Evolutionary conservation across 2,329 filamentous ascomycete genomes (phyloP).

Genomic region (Furcasterigmium sp.): DNA sequence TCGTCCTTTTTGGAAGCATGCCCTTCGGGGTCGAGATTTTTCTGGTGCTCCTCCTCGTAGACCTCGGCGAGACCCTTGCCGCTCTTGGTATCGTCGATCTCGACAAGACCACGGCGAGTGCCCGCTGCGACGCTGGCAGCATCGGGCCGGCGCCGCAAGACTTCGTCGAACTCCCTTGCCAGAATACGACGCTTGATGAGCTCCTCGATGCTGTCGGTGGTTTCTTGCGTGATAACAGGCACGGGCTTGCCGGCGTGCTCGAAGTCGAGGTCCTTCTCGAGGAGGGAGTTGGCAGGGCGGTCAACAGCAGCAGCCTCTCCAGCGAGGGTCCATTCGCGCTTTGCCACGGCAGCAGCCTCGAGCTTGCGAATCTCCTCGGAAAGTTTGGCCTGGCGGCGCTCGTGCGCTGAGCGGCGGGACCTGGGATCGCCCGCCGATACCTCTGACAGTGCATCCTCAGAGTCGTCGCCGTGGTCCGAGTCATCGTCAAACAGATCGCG

Average conservation of each 20-base stretch:
- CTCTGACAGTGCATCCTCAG: slow-evolving; percentile 59
- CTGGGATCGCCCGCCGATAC: slow-evolving; percentile 64
- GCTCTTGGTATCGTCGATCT: slow-evolving; percentile 83
- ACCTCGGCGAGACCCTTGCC: slow-evolving; percentile 83
- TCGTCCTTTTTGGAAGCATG: slow-evolving; percentile 80
- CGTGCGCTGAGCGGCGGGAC: slow-evolving; percentile 76
- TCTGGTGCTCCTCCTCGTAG: slow-evolving; percentile 89
- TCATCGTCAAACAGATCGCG: slow-evolving; percentile 85
- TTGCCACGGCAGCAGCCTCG: slow-evolving; percentile 82
- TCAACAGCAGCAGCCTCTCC: slow-evolving; percentile 82
- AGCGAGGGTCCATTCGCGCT: slow-evolving; percentile 83
- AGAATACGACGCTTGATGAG: slow-evolving; percentile 92
- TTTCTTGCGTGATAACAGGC: slow-evolving; percentile 85
- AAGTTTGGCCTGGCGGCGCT: slow-evolving; percentile 79
- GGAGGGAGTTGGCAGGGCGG: slow-evolving; percentile 82
- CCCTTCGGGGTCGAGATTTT: slow-evolving; percentile 67
- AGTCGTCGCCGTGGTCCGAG: slow-evolving; percentile 55
- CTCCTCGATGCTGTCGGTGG: slow-evolving; percentile 86
- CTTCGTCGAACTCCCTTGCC: slow-evolving; percentile 86
- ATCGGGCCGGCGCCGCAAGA: slow-evolving; percentile 75
- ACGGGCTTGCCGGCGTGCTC: slow-evolving; percentile 93
- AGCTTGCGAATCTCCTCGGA: slow-evolving; percentile 86
- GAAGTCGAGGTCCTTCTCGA: slow-evolving; percentile 94
- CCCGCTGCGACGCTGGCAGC: slow-evolving; percentile 56
- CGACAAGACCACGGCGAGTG: slow-evolving; percentile 66